phyloP scores from a whole-genome alignment of 2,329 filamentous ascomycete species.

The Botrytis fabae region DNA sequence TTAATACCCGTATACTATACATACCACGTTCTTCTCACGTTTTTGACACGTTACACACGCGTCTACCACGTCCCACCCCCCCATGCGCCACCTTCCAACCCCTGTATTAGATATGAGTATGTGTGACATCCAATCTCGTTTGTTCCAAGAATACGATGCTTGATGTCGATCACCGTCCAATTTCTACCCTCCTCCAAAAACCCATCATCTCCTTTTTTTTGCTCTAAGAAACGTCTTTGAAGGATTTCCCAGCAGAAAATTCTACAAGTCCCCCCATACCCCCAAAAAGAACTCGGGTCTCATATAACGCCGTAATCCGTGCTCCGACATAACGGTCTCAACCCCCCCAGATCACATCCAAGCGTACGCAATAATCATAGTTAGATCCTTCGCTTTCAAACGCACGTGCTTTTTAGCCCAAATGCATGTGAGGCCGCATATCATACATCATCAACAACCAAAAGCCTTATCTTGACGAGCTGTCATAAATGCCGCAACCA shows the following conservation, averaged over 20 bases:
- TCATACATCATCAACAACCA: background rate
- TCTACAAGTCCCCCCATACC: background rate
- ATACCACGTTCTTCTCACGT: slow-evolving; percentile 1
- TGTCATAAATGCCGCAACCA: background rate
- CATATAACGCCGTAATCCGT: too few relatives aligned
- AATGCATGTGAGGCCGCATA: background rate
- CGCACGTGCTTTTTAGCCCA: background rate
- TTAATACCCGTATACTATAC: background rate
- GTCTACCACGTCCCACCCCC: background rate
- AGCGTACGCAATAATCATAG: background rate
- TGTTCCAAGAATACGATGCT: background rate
- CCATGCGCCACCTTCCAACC: background rate
- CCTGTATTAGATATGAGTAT: background rate
- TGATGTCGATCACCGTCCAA: background rate
- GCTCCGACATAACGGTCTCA: background rate
- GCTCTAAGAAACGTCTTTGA: background rate
- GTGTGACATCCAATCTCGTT: background rate
- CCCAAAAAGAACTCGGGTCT: background rate
- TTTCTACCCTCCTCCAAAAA: background rate
- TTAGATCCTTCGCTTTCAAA: background rate
- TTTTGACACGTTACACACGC: background rate
- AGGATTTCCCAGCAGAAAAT: background rate
- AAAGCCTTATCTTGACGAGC: background rate
- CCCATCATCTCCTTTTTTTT: background rate
- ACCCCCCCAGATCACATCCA: background rate